Percentiles rank a stretch among this genome's conserved stretches.
Conservation (phyloP, 768 basidiomycete genomes). For the Boletus barrowsii region DNA sequence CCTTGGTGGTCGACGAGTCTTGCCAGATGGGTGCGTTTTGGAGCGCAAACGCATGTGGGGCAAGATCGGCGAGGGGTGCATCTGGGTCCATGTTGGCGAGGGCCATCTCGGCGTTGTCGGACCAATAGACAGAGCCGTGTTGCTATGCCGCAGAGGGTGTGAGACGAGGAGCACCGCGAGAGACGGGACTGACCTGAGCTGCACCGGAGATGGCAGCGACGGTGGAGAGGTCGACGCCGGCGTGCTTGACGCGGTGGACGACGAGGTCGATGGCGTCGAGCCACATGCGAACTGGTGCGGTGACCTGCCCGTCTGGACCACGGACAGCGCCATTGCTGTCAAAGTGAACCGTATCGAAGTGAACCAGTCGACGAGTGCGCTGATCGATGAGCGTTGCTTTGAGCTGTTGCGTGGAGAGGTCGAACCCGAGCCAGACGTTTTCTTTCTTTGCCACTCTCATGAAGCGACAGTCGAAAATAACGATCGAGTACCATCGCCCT, state of each 20-base stretch:
- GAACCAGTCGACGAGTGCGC: not conserved
- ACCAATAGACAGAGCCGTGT: slow-evolving; percentile 9
- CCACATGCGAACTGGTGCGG: slow-evolving; percentile 7
- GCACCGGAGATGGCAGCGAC: slow-evolving; percentile 2
- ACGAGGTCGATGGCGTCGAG: slow-evolving; percentile 8
- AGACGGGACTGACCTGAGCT: not conserved
- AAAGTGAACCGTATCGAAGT: not conserved
- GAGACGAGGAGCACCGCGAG: not conserved
- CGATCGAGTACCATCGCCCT: slow-evolving; percentile 74
- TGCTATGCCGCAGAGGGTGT: not conserved
- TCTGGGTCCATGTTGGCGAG: not conserved
- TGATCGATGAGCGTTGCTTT: not conserved
- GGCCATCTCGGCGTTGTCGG: not conserved
- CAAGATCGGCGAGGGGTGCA: not conserved
- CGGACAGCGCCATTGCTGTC: not conserved
- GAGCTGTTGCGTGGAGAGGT: slow-evolving; percentile 8
- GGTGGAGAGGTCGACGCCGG: not conserved
- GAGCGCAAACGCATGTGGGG: not conserved
- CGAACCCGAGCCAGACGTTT: not conserved
- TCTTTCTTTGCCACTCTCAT: slow-evolving; percentile 30
- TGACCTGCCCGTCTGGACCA: not conserved
- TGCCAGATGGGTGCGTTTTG: slow-evolving; percentile 4
- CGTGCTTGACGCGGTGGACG: not conserved
- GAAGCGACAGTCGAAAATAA: slow-evolving; percentile 49
- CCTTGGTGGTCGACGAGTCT: not conserved